Conservation (phyloP, 2,329 filamentous ascomycete species). For the Bipolaris victoriae region DNA sequence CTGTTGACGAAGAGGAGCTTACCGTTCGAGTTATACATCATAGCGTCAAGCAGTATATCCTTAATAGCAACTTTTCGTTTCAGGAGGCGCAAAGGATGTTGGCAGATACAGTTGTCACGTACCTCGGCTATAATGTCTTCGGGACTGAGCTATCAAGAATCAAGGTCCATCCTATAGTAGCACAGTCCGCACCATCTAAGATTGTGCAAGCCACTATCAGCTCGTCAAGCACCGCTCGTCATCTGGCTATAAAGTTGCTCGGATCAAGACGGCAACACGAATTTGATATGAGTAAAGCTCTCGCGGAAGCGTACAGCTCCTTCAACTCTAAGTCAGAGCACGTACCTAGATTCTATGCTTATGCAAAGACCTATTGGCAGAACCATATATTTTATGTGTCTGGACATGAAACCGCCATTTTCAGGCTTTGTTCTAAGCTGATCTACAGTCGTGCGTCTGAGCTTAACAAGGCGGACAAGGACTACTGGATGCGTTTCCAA, state of each 20-base stretch:
- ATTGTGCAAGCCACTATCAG: conserved; percentile 18
- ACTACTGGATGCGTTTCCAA: background rate
- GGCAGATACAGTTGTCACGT: conserved; percentile 30
- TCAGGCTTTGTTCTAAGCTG: conserved; percentile 7
- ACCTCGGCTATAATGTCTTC: conserved; percentile 29
- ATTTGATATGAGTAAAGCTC: conserved; percentile 21
- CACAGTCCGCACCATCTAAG: conserved; percentile 14
- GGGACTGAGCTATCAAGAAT: conserved; percentile 21
- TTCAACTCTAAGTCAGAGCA: conserved; percentile 1
- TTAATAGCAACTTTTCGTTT: conserved; percentile 9
- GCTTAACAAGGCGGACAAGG: background rate
- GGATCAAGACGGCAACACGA: conserved; percentile 13
- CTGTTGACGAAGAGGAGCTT: conserved; percentile 33
- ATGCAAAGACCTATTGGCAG: conserved; percentile 25
- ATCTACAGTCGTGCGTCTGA: background rate
- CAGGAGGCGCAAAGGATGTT: conserved; percentile 20
- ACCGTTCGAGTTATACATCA: conserved; percentile 31
- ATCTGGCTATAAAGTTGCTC: conserved; percentile 20
- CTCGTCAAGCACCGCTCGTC: conserved; percentile 8
- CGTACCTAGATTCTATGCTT: conserved; percentile 18
- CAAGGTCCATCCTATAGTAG: conserved; percentile 8
- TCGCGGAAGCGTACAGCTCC: conserved; percentile 16
- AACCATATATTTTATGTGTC: conserved; percentile 21
- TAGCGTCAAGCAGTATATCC: conserved; percentile 30
- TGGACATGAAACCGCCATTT: conserved; percentile 12